phyloP scores from a whole-genome alignment of 495 filamentous ascomycete species.

The Immersiella caudata region DNA sequence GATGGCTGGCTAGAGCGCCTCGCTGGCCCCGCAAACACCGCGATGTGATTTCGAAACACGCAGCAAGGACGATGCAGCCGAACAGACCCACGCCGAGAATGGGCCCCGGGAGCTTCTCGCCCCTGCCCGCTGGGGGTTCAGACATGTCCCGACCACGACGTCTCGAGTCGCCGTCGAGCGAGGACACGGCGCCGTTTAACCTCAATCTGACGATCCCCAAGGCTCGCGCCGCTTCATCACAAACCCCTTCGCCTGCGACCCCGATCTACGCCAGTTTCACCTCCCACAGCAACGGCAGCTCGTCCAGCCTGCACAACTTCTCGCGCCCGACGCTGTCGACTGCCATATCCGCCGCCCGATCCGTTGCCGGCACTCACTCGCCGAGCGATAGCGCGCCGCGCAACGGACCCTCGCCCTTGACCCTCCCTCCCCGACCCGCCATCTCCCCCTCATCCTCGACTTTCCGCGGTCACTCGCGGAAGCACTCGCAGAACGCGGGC shows the following conservation, averaged over 20 bases:
- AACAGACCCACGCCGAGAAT: slow-evolving; percentile 47
- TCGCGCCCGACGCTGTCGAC: slow-evolving; percentile 52
- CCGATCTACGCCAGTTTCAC: slow-evolving; percentile 43
- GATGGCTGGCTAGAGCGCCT: not conserved
- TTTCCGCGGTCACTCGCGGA: slow-evolving; percentile 50
- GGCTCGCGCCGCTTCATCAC: slow-evolving; percentile 32
- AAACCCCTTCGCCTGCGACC: slow-evolving; percentile 34
- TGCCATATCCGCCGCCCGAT: slow-evolving; percentile 42
- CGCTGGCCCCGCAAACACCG: not conserved
- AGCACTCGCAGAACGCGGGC: slow-evolving; percentile 74
- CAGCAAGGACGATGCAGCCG: slow-evolving; percentile 49
- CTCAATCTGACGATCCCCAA: slow-evolving; percentile 27
- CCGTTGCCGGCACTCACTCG: slow-evolving; percentile 36
- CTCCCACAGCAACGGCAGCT: slow-evolving; percentile 37
- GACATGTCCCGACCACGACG: slow-evolving; percentile 42
- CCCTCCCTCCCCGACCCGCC: slow-evolving; percentile 40
- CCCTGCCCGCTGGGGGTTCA: slow-evolving; percentile 44
- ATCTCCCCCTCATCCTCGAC: slow-evolving; percentile 37
- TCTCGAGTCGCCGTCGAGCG: slow-evolving; percentile 50
- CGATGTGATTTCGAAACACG: slow-evolving; percentile 42
- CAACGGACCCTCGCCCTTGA: slow-evolving; percentile 46
- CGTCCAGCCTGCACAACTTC: slow-evolving; percentile 55
- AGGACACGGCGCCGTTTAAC: slow-evolving; percentile 40
- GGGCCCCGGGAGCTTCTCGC: slow-evolving; percentile 59
- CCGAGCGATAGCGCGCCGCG: slow-evolving; percentile 35